Conservation (phyloP, 305 asterid species). For the Petunia hybrid region DNA sequence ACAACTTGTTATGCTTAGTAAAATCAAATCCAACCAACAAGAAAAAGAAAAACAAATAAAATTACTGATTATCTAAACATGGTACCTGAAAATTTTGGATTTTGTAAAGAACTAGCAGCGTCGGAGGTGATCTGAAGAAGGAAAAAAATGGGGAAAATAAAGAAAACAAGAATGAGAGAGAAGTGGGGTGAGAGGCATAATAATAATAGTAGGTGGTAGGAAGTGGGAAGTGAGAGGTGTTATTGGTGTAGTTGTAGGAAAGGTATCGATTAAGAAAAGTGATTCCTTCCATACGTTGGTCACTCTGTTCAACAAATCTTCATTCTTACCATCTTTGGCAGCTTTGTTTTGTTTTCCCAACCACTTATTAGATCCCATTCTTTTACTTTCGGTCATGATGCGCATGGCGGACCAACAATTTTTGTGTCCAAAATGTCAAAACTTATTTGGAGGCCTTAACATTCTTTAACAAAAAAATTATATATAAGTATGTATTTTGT, state of each 20-base stretch:
- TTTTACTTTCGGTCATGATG: too few relatives aligned
- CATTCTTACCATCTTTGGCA: constrained; percentile 45
- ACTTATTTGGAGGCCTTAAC: too few relatives aligned
- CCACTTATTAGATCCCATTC: constrained; percentile 29
- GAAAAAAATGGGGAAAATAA: constrained; percentile 36
- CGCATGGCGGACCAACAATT: too few relatives aligned
- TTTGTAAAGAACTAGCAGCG: too few relatives aligned
- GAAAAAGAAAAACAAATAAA: too few relatives aligned
- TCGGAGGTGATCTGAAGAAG: background rate
- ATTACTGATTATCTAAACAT: too few relatives aligned
- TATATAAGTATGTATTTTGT: too few relatives aligned
- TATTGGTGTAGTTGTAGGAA: constrained; percentile 36
- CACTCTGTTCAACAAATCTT: constrained; percentile 47
- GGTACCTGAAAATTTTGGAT: too few relatives aligned
- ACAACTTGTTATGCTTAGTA: too few relatives aligned
- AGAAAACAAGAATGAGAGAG: constrained; percentile 41
- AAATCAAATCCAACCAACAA: too few relatives aligned
- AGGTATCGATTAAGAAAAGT: constrained; percentile 56
- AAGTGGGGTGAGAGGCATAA: constrained; percentile 33
- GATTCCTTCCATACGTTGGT: constrained; percentile 59
- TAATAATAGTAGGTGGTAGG: constrained; percentile 50
- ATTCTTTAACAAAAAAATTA: too few relatives aligned
- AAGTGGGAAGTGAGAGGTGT: constrained; percentile 48
- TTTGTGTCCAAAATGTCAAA: too few relatives aligned
- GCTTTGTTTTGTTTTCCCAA: constrained; percentile 59